A percentile compares a stretch with the other conserved stretches of the same genome.
Conservation (phyloP, 2,329 filamentous ascomycete genomes). For the Diaporthe capsici region DNA sequence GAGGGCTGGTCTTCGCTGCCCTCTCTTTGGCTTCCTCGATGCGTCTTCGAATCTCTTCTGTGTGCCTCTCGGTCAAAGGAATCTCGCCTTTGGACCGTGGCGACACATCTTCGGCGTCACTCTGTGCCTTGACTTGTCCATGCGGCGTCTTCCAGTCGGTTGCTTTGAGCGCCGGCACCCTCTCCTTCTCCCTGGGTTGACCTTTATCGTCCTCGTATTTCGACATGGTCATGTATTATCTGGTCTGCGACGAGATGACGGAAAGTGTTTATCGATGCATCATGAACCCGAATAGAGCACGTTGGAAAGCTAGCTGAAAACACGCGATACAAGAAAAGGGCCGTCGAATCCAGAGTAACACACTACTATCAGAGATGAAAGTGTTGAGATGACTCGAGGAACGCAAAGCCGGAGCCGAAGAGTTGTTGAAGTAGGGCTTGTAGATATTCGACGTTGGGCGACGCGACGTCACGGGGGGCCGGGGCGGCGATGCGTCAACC, state of each 20-base stretch:
- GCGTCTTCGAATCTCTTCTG: conserved; percentile 36
- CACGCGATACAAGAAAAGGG: neutral
- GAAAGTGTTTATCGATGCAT: conserved; percentile 33
- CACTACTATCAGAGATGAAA: neutral
- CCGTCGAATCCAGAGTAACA: neutral
- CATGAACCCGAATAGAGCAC: conserved; percentile 1
- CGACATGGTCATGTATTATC: conserved; percentile 32
- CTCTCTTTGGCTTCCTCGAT: conserved; percentile 28
- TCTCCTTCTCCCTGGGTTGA: conserved; percentile 28
- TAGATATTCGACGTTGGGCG: conserved; percentile 28
- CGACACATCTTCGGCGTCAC: conserved; percentile 34
- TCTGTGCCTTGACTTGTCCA: conserved; percentile 13
- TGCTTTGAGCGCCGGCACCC: conserved; percentile 22
- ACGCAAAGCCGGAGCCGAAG: neutral
- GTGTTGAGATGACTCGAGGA: neutral
- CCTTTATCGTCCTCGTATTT: conserved; percentile 33
- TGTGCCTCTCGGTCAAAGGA: conserved; percentile 30
- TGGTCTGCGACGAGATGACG: neutral
- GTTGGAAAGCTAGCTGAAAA: neutral
- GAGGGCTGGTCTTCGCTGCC: conserved; percentile 21
- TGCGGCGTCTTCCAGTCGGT: conserved; percentile 34
- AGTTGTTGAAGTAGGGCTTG: conserved; percentile 10
- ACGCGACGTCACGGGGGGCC: conserved; percentile 30
- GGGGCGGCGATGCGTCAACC: conserved; percentile 31
- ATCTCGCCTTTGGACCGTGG: conserved; percentile 38